Evolutionary conservation across 768 basidiomycete species (phyloP).

Genomic region (Auricularia sp.): DNA sequence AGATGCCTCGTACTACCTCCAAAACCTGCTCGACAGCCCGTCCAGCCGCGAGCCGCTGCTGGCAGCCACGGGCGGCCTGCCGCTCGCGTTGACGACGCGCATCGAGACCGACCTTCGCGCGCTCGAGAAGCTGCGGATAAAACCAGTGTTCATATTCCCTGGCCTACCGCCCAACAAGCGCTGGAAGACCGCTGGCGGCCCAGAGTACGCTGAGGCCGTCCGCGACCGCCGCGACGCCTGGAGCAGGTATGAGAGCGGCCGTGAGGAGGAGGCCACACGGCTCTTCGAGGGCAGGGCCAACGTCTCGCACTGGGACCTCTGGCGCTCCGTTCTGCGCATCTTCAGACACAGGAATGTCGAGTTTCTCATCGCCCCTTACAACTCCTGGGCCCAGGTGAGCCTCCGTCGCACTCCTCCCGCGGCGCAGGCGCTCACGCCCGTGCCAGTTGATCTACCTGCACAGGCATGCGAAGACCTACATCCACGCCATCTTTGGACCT

Average conservation of each 20-base stretch:
- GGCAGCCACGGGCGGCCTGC: conserved; percentile 90
- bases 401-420: conserved; percentile 1
- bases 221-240: conserved; percentile 78
- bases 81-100: conserved; percentile 73
- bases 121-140: conserved; percentile 86
- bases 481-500: conserved; percentile 87
- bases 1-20: conserved; percentile 87
- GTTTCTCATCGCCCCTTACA: conserved; percentile 91
- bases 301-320: conserved; percentile 76
- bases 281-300: conserved; percentile 71
- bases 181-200: conserved; percentile 48
- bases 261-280: conserved; percentile 80
- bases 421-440: not conserved
- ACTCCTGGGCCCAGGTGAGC: conserved; percentile 90
- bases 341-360: conserved; percentile 94
- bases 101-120: conserved; percentile 87
- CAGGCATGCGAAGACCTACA: conserved; percentile 85
- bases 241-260: conserved; percentile 85
- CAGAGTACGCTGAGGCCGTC: conserved; percentile 48
- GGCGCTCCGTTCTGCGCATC: conserved; percentile 83
- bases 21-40: conserved; percentile 62
- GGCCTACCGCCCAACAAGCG: conserved; percentile 74
- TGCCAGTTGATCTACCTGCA: conserved; percentile 85
- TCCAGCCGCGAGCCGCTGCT: conserved; percentile 82
- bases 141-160: conserved; percentile 97